Base-by-base conservation (phyloP, 805 yeast species). In the Sungouiozyma intestinalis region DNA sequence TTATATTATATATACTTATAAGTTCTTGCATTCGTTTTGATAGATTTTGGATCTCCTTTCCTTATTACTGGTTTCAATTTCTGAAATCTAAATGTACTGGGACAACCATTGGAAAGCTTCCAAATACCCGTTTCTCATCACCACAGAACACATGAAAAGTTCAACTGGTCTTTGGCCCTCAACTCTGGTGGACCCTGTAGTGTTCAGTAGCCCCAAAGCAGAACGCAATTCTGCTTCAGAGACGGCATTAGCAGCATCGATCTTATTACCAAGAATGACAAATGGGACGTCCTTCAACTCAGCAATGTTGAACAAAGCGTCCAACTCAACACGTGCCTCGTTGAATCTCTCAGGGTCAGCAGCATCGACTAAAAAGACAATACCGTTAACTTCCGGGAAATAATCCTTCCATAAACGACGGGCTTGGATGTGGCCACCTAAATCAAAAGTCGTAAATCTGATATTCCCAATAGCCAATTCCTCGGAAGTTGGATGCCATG, bases 391-490 rank as follows among this genome's bases (percentile, higher is more conserved):
- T 69, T 92, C 99, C 45, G 99, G 99, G 81, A 92, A 92, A 66
- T 92, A 92, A 65, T 92, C 97, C 63, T 88, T 88, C 99, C 99
- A 92, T 61, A 92, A 79, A 69, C 98, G 86, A 70, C 99, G 88
- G 39, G 99, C 97, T 69, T 90, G 97, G 65, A 77, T 81, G 71
- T 92, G 99, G 36, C 99, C 99, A 67, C 99, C 99, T 54, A 92
- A 74, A 65, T 92, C 99, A 57, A 92, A 92, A 21, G 99, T 92
- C 46, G 99, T 92, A 74, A 92, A 92, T 64, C 90, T 81, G 48
- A 90, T 94, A 54, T 84, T 82, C 53, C 97, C 98, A 56, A 92
- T 92, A 48, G 97, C 88, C 57, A 92, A 76, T 64, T 92, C 99
- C 67, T 92, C 99, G 19, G 96, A 86, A 16, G 99, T 87, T 58